Evolutionary conservation across 495 filamentous ascomycete species (phyloP).

Genomic region (Lepraria neglecta): DNA sequence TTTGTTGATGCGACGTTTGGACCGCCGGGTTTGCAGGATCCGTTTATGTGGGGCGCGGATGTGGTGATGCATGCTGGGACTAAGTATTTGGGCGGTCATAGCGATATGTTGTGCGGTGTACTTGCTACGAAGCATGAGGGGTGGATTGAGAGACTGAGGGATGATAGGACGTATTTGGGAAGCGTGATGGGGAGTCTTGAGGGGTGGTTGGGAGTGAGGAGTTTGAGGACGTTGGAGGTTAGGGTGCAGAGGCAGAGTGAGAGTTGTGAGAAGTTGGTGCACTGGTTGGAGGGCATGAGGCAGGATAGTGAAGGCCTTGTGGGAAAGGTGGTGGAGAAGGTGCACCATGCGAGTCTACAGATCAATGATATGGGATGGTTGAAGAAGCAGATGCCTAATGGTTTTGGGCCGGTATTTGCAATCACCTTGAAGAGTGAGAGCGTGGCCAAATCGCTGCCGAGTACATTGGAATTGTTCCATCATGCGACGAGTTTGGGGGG

Average conservation of each 20-base stretch:
- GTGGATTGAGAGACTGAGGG: constrained; percentile 51
- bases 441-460: constrained; percentile 63
- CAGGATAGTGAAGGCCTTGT: constrained; percentile 35
- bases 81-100: constrained; percentile 94
- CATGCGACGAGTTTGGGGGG: constrained; percentile 93
- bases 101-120: constrained; percentile 82
- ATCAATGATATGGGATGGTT: constrained; percentile 63
- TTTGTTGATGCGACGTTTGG: constrained; percentile 88
- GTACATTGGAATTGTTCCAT: constrained; percentile 74
- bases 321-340: constrained; percentile 47
- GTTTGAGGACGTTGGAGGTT: constrained; percentile 78
- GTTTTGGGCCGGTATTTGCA: constrained; percentile 83
- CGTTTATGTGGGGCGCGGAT: constrained; percentile 73
- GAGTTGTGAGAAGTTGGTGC: constrained; percentile 60
- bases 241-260: constrained; percentile 67
- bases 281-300: constrained; percentile 56
- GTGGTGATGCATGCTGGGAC: constrained; percentile 85
- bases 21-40: constrained; percentile 84
- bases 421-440: constrained; percentile 55
- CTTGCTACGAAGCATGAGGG: constrained; percentile 54
- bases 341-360: constrained; percentile 76
- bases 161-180: constrained; percentile 69
- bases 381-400: constrained; percentile 81
- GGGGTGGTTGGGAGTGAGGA: constrained; percentile 83
- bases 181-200: constrained; percentile 86